Evolutionary conservation across 78 protist genomes (phyloP).

Genomic region (Pelomyxa schiedti): DNA sequence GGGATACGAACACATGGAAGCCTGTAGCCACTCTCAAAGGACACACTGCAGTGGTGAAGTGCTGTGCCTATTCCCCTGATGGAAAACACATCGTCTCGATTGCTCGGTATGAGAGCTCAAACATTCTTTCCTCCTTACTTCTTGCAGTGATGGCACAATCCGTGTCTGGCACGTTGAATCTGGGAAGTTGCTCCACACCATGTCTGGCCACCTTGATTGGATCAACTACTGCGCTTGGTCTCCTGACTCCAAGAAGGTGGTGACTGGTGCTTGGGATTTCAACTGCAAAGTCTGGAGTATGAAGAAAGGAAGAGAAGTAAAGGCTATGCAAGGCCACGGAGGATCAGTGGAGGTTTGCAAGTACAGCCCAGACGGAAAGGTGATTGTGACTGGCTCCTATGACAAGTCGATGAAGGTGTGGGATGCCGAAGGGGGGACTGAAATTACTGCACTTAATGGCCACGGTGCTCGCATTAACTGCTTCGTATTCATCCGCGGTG

Average conservation of each 20-base stretch:
- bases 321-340: slow-evolving; percentile 33
- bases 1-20: not conserved
- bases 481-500: not conserved
- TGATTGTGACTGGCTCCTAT: slow-evolving; percentile 18
- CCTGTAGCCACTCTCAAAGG: not conserved
- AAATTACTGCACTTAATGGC: slow-evolving; percentile 19
- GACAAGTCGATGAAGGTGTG: slow-evolving; percentile 45
- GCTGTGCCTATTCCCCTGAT: slow-evolving; percentile 23
- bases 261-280: slow-evolving; percentile 40
- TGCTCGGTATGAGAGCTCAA: too few relatives aligned
- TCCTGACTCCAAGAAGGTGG: slow-evolving; percentile 25
- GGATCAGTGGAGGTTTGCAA: slow-evolving; percentile 21
- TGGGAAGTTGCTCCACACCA: not conserved
- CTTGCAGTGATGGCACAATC: too few relatives aligned
- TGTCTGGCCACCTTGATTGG: slow-evolving; percentile 50
- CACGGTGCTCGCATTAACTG: slow-evolving; percentile 31
- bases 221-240: slow-evolving; percentile 28
- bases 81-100: slow-evolving; percentile 32
- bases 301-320: slow-evolving; percentile 5
- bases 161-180: slow-evolving; percentile 9
- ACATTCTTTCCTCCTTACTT: too few relatives aligned
- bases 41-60: slow-evolving; percentile 14
- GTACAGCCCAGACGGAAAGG: slow-evolving; percentile 9
- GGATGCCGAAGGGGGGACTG: slow-evolving; percentile 41
- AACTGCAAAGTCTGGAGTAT: slow-evolving; percentile 39